These are phyloP conservation scores for Francoa sonchifolia DNA, from an alignment of 441 rosid genomes.

Conservation along the genomic window DNA sequence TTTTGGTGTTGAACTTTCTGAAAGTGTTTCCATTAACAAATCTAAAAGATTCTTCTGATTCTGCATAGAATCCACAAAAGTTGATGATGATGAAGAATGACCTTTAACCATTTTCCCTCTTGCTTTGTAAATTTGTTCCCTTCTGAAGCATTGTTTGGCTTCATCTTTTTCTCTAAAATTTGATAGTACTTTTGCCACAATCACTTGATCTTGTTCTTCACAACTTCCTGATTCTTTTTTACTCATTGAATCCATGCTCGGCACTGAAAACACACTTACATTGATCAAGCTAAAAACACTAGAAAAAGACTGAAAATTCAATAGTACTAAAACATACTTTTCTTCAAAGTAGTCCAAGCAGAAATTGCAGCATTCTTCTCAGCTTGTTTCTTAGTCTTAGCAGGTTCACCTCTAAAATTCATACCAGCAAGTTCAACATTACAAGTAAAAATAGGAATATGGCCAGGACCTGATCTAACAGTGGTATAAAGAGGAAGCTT, in stretches of 20 bases:
- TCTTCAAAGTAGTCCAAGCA: constrained; percentile 69
- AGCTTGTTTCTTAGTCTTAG: constrained; percentile 75
- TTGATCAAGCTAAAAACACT: neutral
- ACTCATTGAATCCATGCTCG: constrained; percentile 28
- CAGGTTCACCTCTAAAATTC: constrained; percentile 53
- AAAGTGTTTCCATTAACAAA: constrained; percentile 29
- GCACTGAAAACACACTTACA: constrained; percentile 21
- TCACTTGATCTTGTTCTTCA: constrained; percentile 44
- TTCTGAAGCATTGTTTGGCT: constrained; percentile 21
- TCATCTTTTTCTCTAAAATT: constrained; percentile 36
- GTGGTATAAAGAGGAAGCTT: constrained; percentile 62
- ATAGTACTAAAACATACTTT: constrained; percentile 17
- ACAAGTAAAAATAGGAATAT: constrained; percentile 52
- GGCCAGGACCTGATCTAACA: constrained; percentile 71
- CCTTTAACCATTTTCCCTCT: constrained; percentile 29
- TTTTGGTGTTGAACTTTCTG: constrained; percentile 23
- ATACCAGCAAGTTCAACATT: constrained; percentile 65
- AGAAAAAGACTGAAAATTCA: neutral
- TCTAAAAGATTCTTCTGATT: constrained; percentile 37
- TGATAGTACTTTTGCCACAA: constrained; percentile 43
- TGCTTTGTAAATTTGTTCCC: constrained; percentile 37
- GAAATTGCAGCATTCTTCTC: constrained; percentile 79
- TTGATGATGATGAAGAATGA: constrained; percentile 15
- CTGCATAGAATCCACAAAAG: constrained; percentile 12
- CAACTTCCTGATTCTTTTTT: constrained; percentile 20